These are phyloP conservation scores for Boletus hoseneyae DNA, from an alignment of 1,284 basidiomycete species.

Conservation along the genomic window DNA sequence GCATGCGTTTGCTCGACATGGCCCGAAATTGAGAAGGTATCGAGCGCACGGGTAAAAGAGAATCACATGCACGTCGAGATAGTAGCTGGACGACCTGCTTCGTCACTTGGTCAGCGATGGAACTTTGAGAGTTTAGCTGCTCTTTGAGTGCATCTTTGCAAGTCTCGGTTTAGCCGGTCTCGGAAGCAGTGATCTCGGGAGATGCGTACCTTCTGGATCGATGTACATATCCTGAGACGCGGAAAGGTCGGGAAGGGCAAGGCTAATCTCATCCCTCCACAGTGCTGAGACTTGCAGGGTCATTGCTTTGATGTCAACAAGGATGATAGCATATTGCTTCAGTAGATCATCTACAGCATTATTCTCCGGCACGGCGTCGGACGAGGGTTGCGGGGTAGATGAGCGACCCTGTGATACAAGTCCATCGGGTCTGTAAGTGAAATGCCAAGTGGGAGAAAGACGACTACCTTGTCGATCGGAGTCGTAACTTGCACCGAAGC, in stretches of 20 bases:
- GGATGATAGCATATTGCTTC: conserved; percentile 57
- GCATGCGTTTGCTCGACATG: conserved; percentile 68
- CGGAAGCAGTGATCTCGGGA: not conserved
- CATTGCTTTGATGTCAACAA: conserved; percentile 63
- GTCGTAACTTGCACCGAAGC: conserved; percentile 29
- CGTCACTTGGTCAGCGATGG: conserved; percentile 53
- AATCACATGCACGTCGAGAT: conserved; percentile 77
- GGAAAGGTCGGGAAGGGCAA: conserved; percentile 46
- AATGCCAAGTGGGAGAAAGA: not conserved
- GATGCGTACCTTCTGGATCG: conserved; percentile 49
- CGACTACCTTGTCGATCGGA: conserved; percentile 27
- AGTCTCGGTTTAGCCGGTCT: not conserved
- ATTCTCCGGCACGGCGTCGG: conserved; percentile 52
- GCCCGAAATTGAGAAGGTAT: conserved; percentile 86
- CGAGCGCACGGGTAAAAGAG: conserved; percentile 81
- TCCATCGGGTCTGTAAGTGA: not conserved
- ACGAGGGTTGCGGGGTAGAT: conserved; percentile 46
- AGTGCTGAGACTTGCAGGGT: conserved; percentile 47
- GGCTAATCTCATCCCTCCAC: conserved; percentile 65
- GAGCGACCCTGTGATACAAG: conserved; percentile 37
- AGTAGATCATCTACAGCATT: conserved; percentile 60
- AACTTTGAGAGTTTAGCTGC: conserved; percentile 46
- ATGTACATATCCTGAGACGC: conserved; percentile 37
- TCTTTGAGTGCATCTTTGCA: conserved; percentile 55
- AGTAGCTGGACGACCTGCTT: conserved; percentile 71